Base-by-base conservation (phyloP, 805 yeast genomes). In the Candida michaelii region DNA sequence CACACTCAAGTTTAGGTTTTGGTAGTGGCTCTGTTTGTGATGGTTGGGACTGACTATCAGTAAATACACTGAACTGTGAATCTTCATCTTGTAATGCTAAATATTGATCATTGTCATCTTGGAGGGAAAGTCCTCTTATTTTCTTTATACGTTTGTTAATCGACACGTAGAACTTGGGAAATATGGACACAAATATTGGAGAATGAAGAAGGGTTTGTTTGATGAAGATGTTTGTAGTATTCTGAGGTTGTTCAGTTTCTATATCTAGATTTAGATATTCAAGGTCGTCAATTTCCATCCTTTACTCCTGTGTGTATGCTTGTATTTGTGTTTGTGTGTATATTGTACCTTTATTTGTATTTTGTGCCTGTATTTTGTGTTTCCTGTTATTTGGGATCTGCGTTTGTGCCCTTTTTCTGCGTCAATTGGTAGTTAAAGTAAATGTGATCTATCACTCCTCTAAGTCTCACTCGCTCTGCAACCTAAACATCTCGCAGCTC, bases 191-290 rank as follows among this genome's bases (percentile, higher is more conserved):
- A 21, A 72, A 53, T 1, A 67, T 53, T 2, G 79, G 75, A 13
- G 76, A 66, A 13, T 63, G 62, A 27, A 70, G 50, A n/a, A 75
- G 47, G 10, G 72, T 69, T 44, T 65, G 63, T 46, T 64, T 65
- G 27, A 62, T 42, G 36, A 54, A 64, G 6, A 43, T 12, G 3
- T 19, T 17, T 1, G 40, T 30, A 7, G 13, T 15, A 0, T 49
- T 42, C 13, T 49, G 40, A 1, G 17, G 21, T 14, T 36, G 27
- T 18, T 36, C 39, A 5, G 13, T 11, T 4, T 38, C 38, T 8
- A 39, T 12, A 23, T 40, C 42, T 3, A 48, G 35, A 33, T 48
- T 43, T 24, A 42, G 24, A 27, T 45, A 48, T 39, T 45, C 46
- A 11, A 25, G 8, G 11, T 43, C 40, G 27, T 48, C 52, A 3